Conservation (phyloP, 1,284 basidiomycete species). For the Papiliotrema terrestris region DNA sequence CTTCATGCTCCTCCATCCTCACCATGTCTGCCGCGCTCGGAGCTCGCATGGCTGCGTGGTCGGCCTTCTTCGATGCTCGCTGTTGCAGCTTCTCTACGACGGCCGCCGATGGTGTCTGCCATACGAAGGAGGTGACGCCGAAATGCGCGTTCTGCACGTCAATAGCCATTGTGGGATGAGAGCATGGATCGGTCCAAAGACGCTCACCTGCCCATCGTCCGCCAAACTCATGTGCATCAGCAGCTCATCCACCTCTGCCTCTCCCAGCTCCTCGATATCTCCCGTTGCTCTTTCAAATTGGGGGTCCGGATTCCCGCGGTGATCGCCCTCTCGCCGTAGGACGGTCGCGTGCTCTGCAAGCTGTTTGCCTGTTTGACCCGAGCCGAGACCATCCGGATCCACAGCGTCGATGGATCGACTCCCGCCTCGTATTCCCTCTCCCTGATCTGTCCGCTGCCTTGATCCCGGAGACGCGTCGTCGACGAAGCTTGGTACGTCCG, state of each 20-base stretch:
- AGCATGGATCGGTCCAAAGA: background rate
- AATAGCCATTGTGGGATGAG: background rate
- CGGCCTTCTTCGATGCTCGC: background rate
- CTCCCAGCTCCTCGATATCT: conserved; percentile 1
- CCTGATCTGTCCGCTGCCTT: too few species aligned
- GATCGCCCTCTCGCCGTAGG: too few species aligned
- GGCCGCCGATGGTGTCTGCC: conserved; percentile 10
- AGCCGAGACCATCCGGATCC: background rate
- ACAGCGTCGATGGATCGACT: background rate
- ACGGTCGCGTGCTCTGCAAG: too few species aligned
- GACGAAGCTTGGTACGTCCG: background rate
- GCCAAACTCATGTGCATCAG: conserved; percentile 17
- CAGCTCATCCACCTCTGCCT: conserved; percentile 12
- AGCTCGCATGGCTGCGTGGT: too few species aligned
- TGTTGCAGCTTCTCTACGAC: conserved; percentile 9
- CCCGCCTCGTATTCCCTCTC: too few species aligned
- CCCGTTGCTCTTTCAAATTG: too few species aligned
- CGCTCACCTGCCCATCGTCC: conserved; percentile 12
- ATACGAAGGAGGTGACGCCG: conserved; percentile 12
- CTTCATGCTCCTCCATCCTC: conserved; percentile 2
- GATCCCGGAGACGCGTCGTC: background rate
- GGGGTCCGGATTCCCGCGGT: too few species aligned
- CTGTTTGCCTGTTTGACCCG: too few species aligned
- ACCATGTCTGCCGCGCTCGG: background rate
- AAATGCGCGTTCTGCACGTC: conserved; percentile 10